A percentile compares a stretch with the other conserved stretches of the same genome.
These are phyloP conservation scores for Leccinum proximum DNA, from an alignment of 1,284 basidiomycete species.

Conservation along the genomic window DNA sequence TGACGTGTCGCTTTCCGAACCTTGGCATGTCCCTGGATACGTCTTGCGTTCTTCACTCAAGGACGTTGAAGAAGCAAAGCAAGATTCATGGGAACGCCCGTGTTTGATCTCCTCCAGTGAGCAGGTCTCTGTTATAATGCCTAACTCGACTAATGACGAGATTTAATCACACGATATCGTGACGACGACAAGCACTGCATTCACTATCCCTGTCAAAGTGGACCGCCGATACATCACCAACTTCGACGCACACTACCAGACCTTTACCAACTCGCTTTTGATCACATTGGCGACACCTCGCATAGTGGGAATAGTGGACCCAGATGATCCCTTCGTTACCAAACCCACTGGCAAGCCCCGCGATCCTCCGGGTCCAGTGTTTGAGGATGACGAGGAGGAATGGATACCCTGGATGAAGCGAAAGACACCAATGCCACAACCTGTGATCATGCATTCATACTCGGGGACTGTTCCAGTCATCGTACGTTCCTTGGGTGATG, in stretches of 20 bases:
- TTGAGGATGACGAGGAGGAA: constrained; percentile 7
- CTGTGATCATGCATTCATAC: neutral
- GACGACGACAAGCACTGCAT: constrained; percentile 4
- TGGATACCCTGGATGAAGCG: constrained; percentile 10
- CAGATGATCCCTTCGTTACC: neutral
- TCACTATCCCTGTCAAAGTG: constrained; percentile 6
- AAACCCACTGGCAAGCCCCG: neutral
- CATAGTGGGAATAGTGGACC: neutral
- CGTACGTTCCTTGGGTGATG: neutral
- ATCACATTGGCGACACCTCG: neutral
- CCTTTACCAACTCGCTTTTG: constrained; percentile 3
- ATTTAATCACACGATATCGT: constrained; percentile 1
- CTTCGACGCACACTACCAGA: constrained; percentile 10
- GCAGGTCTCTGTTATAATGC: neutral
- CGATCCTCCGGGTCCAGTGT: neutral
- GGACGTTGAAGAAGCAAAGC: neutral
- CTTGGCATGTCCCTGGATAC: neutral
- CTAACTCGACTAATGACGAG: constrained; percentile 4
- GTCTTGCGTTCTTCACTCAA: neutral
- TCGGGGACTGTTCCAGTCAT: neutral
- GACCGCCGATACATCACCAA: constrained; percentile 3
- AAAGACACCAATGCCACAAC: neutral
- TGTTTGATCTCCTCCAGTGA: neutral
- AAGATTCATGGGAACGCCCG: neutral
- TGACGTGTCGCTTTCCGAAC: neutral